These are phyloP conservation scores for Myxozyma neotropica DNA, from an alignment of 805 yeast genomes.

Conservation along the genomic window DNA sequence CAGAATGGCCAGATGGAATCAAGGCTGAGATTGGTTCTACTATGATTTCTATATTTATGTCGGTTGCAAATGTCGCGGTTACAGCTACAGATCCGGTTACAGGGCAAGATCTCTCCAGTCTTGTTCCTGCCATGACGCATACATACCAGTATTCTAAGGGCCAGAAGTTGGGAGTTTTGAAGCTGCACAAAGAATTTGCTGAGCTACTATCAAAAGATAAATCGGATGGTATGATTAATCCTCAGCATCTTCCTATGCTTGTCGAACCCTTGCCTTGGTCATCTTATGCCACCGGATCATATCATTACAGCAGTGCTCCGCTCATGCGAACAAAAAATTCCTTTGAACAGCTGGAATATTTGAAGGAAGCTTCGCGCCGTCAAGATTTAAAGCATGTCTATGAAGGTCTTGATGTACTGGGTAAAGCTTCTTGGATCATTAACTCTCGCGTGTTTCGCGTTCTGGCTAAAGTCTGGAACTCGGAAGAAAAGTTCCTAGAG, in stretches of 20 bases:
- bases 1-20: conserved; percentile 56
- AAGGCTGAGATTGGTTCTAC: conserved; percentile 81
- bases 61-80: conserved; percentile 81
- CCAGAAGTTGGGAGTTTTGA: conserved; percentile 76
- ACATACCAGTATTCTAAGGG: conserved; percentile 82
- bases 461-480: conserved; percentile 82
- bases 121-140: conserved; percentile 89
- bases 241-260: conserved; percentile 91
- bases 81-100: conserved; percentile 80
- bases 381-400: conserved; percentile 67
- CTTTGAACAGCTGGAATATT: conserved; percentile 86
- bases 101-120: conserved; percentile 63
- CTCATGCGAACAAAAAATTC: conserved; percentile 80
- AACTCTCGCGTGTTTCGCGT: conserved; percentile 70
- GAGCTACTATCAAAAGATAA: conserved; percentile 68
- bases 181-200: conserved; percentile 69
- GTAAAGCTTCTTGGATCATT: conserved; percentile 90
- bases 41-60: conserved; percentile 70
- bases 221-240: conserved; percentile 66
- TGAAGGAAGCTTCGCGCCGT: conserved; percentile 78
- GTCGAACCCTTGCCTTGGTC: conserved; percentile 90
- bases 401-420: conserved; percentile 81
- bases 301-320: conserved; percentile 61
- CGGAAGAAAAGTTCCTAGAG: conserved; percentile 72
- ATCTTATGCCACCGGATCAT: conserved; percentile 81